A percentile compares a stretch with the other conserved stretches of the same genome.
Conservation (phyloP, 176 grass and related monocot species). For the Rhynchospora pubera region DNA sequence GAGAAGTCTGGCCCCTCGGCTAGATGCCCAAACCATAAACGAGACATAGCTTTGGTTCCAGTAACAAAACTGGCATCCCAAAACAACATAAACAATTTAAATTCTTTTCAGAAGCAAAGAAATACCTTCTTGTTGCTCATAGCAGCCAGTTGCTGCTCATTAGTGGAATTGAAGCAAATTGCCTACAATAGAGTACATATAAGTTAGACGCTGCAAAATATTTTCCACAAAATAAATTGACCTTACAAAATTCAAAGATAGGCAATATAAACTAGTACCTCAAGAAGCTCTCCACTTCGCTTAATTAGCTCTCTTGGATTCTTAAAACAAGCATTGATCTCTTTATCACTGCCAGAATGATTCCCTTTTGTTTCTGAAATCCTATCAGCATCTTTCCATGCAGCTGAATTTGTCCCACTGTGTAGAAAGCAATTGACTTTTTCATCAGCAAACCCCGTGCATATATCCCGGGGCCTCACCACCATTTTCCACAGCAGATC, state of each 20-base stretch:
- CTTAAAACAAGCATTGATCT: conserved; percentile 34
- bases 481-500: conserved; percentile 58
- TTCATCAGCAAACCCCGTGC: conserved; percentile 54
- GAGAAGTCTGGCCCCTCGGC: not conserved
- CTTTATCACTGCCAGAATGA: conserved; percentile 26
- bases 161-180: conserved; percentile 73
- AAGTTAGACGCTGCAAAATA: not conserved
- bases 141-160: conserved; percentile 70
- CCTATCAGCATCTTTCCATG: conserved; percentile 55
- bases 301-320: conserved; percentile 68
- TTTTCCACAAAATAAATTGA: conserved; percentile 5
- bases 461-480: conserved; percentile 54
- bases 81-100: conserved; percentile 15
- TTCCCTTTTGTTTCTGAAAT: conserved; percentile 51
- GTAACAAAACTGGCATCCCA: not conserved
- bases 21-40: not conserved
- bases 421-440: conserved; percentile 47
- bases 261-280: conserved; percentile 45
- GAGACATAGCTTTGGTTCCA: not conserved
- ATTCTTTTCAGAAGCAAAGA: conserved; percentile 19
- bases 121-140: conserved; percentile 84
- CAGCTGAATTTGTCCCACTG: conserved; percentile 30
- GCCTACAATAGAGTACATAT: conserved; percentile 42
- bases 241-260: conserved; percentile 18
- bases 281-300: conserved; percentile 87